These are phyloP conservation scores for Chlorella sp. DNA, from an alignment of 139 green algal species.

Conservation along the genomic window DNA sequence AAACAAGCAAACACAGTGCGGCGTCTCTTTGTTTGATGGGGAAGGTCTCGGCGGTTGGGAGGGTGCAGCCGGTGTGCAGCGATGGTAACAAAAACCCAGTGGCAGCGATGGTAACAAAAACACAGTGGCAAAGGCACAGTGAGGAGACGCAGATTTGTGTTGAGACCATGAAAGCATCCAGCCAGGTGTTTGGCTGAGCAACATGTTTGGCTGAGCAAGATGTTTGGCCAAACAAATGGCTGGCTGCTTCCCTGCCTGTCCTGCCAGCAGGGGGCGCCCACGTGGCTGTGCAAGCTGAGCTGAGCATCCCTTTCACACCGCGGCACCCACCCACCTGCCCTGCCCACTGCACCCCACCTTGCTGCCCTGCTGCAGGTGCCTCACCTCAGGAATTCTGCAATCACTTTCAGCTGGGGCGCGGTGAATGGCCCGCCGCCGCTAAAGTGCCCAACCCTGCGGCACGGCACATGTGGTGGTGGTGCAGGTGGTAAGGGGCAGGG, in stretches of 20 bases:
- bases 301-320: not conserved
- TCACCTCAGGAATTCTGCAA: constrained; percentile 22
- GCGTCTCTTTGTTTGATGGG: too few species aligned
- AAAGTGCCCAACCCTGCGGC: constrained; percentile 19
- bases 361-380: not conserved
- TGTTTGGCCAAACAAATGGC: too few species aligned
- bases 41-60: too few species aligned
- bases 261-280: not conserved
- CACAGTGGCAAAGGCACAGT: too few species aligned
- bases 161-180: too few species aligned
- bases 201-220: too few species aligned
- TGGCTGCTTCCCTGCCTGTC: too few species aligned
- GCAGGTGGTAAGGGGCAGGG: not conserved
- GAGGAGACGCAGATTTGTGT: too few species aligned
- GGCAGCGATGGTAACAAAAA: not conserved
- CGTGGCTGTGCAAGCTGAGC: not conserved
- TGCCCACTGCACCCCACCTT: not conserved
- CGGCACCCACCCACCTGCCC: not conserved
- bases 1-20: too few species aligned
- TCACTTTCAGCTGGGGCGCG: constrained; percentile 29
- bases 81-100: too few species aligned
- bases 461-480: not conserved
- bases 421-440: constrained; percentile 27
- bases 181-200: too few species aligned
- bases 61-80: too few species aligned